Evolutionary conservation across 1,139 yeast species (phyloP).

Genomic region (Geotrichum histeridarum): DNA sequence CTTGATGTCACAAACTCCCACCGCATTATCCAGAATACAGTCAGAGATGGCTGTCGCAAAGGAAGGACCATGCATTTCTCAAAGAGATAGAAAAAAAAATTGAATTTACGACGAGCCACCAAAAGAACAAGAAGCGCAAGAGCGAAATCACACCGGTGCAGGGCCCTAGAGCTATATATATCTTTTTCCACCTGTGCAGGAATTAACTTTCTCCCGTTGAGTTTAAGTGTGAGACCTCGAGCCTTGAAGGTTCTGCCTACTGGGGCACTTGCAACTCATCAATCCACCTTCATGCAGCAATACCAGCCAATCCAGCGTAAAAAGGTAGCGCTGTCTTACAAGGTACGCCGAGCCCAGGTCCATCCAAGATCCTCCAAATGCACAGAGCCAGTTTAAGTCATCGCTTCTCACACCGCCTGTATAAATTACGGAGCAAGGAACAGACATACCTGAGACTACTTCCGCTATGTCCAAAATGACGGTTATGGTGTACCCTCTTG

Average conservation of each 20-base stretch:
- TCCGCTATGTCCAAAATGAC: too few species aligned
- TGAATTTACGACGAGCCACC: not conserved
- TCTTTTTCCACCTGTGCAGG: too few species aligned
- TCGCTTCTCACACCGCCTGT: too few species aligned
- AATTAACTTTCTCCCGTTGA: too few species aligned
- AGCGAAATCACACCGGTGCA: too few species aligned
- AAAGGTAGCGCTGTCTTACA: not conserved
- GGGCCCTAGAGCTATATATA: too few species aligned
- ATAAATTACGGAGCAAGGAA: not conserved
- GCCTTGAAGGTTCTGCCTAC: too few species aligned
- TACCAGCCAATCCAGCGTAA: not conserved
- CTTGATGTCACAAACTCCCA: constrained; percentile 15
- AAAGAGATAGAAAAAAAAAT: not conserved
- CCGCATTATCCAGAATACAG: constrained; percentile 11
- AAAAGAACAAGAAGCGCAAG: not conserved
- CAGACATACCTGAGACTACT: not conserved
- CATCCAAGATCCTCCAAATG: too few species aligned
- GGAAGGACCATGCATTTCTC: not conserved
- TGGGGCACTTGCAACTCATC: too few species aligned
- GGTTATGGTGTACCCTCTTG: not conserved
- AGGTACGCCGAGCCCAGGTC: too few species aligned
- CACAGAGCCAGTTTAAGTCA: too few species aligned
- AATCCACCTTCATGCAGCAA: not conserved
- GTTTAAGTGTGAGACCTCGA: too few species aligned
- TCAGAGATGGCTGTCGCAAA: constrained; percentile 1